phyloP scores from a whole-genome alignment of 441 rosid species.

The Adansonia rubrostipa region DNA sequence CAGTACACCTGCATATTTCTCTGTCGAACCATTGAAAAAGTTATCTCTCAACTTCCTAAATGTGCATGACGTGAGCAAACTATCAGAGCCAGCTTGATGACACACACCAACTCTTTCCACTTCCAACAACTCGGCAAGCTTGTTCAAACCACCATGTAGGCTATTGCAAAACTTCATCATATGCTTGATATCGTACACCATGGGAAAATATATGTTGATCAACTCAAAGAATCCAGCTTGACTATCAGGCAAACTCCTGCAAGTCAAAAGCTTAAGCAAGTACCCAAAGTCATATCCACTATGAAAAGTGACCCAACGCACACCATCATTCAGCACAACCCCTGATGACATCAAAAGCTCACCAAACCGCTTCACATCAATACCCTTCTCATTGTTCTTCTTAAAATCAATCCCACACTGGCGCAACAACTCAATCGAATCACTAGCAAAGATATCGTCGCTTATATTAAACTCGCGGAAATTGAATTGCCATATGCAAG shows the following conservation, averaged over 20 bases:
- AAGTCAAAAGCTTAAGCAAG: constrained; percentile 59
- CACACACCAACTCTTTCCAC: constrained; percentile 64
- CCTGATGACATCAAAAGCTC: constrained; percentile 69
- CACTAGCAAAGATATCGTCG: constrained; percentile 61
- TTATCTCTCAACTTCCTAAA: constrained; percentile 67
- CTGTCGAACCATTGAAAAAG: constrained; percentile 54
- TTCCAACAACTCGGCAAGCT: constrained; percentile 55
- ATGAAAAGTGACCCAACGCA: constrained; percentile 83
- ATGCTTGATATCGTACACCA: constrained; percentile 67
- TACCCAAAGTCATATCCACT: constrained; percentile 72
- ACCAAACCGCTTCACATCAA: constrained; percentile 57
- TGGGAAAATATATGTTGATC: constrained; percentile 60
- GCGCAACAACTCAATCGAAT: constrained; percentile 56
- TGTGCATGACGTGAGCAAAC: constrained; percentile 66
- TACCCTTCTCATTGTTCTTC: constrained; percentile 54
- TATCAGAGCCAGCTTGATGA: constrained; percentile 87
- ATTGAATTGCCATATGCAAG: constrained; percentile 76
- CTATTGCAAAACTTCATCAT: constrained; percentile 62
- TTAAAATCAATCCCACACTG: constrained; percentile 66
- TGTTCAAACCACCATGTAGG: constrained; percentile 73
- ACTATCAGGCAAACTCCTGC: constrained; percentile 55
- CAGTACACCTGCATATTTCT: constrained; percentile 64
- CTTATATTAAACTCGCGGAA: constrained; percentile 60
- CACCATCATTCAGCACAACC: constrained; percentile 57
- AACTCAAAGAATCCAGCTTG: constrained; percentile 50